Percentiles rank a stretch among this genome's conserved stretches.
Conservation (phyloP, 208 protist genomes). For the Leishmania martiniquensis region DNA sequence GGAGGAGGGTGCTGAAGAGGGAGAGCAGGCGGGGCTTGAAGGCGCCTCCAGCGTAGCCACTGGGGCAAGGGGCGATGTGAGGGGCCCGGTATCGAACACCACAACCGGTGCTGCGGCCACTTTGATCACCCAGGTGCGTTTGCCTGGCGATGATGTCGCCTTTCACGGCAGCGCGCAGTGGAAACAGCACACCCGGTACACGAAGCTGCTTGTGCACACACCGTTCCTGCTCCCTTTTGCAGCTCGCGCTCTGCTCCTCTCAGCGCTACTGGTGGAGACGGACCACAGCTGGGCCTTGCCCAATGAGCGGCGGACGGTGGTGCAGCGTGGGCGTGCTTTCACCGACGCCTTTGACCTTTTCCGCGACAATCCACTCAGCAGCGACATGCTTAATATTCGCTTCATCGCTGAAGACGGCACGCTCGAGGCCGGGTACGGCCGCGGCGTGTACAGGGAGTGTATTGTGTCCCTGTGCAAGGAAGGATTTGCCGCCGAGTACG, state of each 20-base stretch:
- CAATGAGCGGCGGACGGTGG: slow-evolving; percentile 25
- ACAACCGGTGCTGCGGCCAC: neutral
- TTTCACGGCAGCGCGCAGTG: slow-evolving; percentile 52
- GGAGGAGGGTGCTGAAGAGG: slow-evolving; percentile 21
- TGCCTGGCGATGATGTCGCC: slow-evolving; percentile 46
- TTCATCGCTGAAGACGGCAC: slow-evolving; percentile 43
- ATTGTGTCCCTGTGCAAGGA: slow-evolving; percentile 77
- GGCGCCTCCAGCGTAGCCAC: neutral
- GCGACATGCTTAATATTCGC: slow-evolving; percentile 63
- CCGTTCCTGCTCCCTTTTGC: slow-evolving; percentile 81
- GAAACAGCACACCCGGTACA: slow-evolving; percentile 50
- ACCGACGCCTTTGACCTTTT: slow-evolving; percentile 82
- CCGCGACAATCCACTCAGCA: slow-evolving; percentile 42
- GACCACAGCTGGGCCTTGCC: slow-evolving; percentile 23
- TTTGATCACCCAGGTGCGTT: slow-evolving; percentile 10
- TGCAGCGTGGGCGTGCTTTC: slow-evolving; percentile 80
- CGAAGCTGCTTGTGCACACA: slow-evolving; percentile 62
- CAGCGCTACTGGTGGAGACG: slow-evolving; percentile 44
- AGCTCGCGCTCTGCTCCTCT: slow-evolving; percentile 69
- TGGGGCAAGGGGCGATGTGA: neutral
- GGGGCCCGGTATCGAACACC: neutral
- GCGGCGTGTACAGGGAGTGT: slow-evolving; percentile 94
- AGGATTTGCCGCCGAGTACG: slow-evolving; percentile 82
- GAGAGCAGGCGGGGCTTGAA: slow-evolving; percentile 1
- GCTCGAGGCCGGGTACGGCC: slow-evolving; percentile 90